Conservation (phyloP, 2,329 filamentous ascomycete species). For the Pseudocercospora macadamiae region DNA sequence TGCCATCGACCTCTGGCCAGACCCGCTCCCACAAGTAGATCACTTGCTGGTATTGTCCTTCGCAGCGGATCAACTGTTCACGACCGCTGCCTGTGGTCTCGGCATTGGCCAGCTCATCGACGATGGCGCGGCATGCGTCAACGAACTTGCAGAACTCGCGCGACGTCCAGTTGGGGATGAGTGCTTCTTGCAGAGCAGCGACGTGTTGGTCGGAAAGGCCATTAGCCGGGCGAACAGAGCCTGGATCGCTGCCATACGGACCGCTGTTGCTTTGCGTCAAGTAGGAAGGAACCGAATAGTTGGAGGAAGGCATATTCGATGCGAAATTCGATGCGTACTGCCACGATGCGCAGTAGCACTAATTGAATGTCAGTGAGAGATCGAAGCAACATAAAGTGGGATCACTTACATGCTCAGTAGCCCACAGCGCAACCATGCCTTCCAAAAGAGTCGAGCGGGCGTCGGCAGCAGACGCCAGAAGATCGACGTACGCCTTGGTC, state of each 20-base stretch:
- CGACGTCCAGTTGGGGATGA: constrained; percentile 57
- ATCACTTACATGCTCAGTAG: constrained; percentile 64
- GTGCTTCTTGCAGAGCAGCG: constrained; percentile 52
- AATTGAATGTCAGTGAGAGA: constrained; percentile 14
- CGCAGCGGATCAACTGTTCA: constrained; percentile 52
- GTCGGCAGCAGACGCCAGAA: constrained; percentile 61
- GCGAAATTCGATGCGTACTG: constrained; percentile 51
- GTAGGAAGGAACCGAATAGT: constrained; percentile 38
- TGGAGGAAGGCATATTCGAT: constrained; percentile 32
- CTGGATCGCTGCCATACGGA: constrained; percentile 16
- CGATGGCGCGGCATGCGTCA: constrained; percentile 51
- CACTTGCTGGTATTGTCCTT: constrained; percentile 52
- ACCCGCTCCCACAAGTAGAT: constrained; percentile 53
- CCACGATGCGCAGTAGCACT: constrained; percentile 54
- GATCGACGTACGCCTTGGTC: constrained; percentile 59
- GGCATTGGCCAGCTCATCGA: constrained; percentile 54
- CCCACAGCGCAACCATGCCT: constrained; percentile 73
- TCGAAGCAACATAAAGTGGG: background rate
- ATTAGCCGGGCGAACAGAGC: constrained; percentile 14
- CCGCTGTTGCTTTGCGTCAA: constrained; percentile 27
- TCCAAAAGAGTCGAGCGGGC: constrained; percentile 62
- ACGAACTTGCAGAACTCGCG: constrained; percentile 54
- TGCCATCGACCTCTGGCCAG: constrained; percentile 54
- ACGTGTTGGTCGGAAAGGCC: constrained; percentile 48
- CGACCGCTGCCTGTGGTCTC: constrained; percentile 51